Evolutionary conservation across 2,329 filamentous ascomycete species (phyloP).

Genomic region (Apiospora kogelbergensis): DNA sequence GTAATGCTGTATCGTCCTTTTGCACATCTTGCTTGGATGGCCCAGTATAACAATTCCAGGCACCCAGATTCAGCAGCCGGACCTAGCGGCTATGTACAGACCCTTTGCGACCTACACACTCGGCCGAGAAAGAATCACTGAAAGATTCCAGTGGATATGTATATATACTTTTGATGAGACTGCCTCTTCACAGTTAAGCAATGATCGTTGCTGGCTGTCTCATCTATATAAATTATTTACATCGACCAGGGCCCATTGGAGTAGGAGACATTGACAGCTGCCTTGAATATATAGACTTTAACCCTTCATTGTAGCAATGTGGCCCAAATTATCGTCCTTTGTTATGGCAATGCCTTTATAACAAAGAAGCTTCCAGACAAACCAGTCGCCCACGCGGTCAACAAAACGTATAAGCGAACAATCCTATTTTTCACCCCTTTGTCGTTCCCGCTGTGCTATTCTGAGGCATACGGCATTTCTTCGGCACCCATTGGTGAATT

Average conservation of each 20-base stretch:
- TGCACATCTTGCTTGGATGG: conserved; percentile 22
- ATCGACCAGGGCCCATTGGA: not conserved
- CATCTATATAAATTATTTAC: not conserved
- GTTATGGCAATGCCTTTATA: not conserved
- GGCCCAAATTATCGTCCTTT: not conserved
- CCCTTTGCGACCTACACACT: not conserved
- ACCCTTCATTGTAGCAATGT: not conserved
- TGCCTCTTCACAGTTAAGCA: no score
- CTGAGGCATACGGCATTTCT: not conserved
- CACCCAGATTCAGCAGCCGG: not conserved
- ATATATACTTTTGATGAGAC: not conserved
- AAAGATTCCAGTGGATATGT: not conserved
- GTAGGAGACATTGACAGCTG: not conserved
- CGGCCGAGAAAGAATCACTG: not conserved
- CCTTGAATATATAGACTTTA: not conserved
- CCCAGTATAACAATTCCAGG: not conserved
- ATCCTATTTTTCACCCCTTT: not conserved
- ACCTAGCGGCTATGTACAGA: not conserved
- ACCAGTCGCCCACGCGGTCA: not conserved
- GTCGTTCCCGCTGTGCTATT: not conserved
- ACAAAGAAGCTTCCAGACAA: not conserved
- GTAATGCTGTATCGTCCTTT: conserved; percentile 18
- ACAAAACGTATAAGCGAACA: not conserved
- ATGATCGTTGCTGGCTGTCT: not conserved
- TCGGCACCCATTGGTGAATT: not conserved